phyloP scores from a whole-genome alignment of 441 rosid genomes.

The Lepidium campestre region DNA sequence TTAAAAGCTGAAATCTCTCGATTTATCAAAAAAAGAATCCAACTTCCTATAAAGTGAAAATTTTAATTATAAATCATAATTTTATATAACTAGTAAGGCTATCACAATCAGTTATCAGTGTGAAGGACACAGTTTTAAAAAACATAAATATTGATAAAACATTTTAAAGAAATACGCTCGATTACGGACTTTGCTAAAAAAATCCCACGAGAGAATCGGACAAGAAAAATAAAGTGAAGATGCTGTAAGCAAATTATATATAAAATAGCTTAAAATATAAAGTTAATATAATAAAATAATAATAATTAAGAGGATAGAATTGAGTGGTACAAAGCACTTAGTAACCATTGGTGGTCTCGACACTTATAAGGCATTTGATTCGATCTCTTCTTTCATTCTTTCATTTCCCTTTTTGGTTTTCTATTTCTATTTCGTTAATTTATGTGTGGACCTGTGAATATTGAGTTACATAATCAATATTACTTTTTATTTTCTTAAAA shows the following conservation, averaged over 20 bases:
- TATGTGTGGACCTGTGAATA: constrained; percentile 12
- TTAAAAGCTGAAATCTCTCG: too few relatives aligned
- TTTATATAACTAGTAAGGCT: not conserved
- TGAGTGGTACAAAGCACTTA: constrained; percentile 24
- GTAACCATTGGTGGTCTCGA: constrained; percentile 17
- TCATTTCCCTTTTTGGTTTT: constrained; percentile 8
- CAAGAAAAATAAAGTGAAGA: constrained; percentile 19
- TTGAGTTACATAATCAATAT: not conserved
- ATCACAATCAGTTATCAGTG: not conserved
- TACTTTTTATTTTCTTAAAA: not conserved
- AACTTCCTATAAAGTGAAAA: not conserved
- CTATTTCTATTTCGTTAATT: not conserved
- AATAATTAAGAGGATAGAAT: constrained; percentile 22
- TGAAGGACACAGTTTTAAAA: not conserved
- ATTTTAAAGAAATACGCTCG: not conserved
- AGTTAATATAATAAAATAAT: not conserved
- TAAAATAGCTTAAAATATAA: too few relatives aligned
- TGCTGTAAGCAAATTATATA: constrained; percentile 19
- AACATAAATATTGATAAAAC: not conserved
- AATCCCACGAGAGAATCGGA: constrained; percentile 10
- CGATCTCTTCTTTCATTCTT: constrained; percentile 7
- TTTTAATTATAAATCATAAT: not conserved
- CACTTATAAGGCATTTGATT: constrained; percentile 25
- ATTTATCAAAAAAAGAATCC: too few relatives aligned
- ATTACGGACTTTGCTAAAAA: not conserved